Evolutionary conservation across 345 rosid species (phyloP), one percentile per base, ranked within the genome.

Genomic region (Aquilaria yunnanensis): DNA sequence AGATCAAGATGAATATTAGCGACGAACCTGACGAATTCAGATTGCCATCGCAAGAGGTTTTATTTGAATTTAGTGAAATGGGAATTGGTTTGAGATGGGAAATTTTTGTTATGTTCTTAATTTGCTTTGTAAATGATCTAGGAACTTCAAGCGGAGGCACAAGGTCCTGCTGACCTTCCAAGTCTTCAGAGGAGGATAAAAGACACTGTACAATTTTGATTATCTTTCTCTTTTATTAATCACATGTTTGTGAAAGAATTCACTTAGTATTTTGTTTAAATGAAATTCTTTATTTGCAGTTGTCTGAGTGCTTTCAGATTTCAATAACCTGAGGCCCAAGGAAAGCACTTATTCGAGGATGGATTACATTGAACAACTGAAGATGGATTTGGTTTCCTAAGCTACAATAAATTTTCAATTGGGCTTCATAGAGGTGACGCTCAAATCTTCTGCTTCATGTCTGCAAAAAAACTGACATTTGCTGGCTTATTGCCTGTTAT

Each of bases 81-180:
- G 41, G 43, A 59, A 48, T 37, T 0, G 14, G 50, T 34, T 53
- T 46, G 53, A 12, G 51, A 61, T n/a, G 72, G 4, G n/a, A 6
- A 51, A 2, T 65, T 3, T 47, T 2, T 13, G 64, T 49, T 16
- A 31, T 16, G 6, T 59, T 46, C 32, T 10, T 6, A 34, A 34
- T 2, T 34, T 34, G 47, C 41, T 52, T 56, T 56, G 57, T 16
- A 53, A 60, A 62, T 60, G 52, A 57, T 12, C 52, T 63, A 94
- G 97, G 99, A 88, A 66, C 89, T 94, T 64, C 89, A 90, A 70
- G 90, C 71, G 57, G 97, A 90, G 74, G 79, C 81, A 52, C 80
- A 63, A 5, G 5, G 75, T 11, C 99, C 96, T 9, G 95, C 96
- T 32, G 91, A 86, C 73, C 93, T 90, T 76, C 72, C 74, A 54